phyloP scores from a whole-genome alignment of 179 eudicot species.

The Silene vulgaris region DNA sequence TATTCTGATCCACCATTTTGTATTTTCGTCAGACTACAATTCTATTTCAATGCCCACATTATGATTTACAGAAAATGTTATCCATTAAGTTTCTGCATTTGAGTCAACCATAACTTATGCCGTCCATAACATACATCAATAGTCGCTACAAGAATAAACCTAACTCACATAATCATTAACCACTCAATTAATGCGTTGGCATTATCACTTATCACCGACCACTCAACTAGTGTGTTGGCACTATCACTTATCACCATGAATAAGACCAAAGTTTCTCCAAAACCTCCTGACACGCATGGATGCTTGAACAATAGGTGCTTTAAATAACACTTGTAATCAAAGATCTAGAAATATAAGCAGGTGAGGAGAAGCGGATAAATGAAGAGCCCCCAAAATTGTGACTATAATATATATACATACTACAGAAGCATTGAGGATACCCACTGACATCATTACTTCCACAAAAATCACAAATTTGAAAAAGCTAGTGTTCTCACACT shows the following conservation, averaged over 20 bases:
- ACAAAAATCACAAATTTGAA: neutral
- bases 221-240: neutral
- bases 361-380: neutral
- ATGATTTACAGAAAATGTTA: neutral
- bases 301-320: neutral
- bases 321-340: neutral
- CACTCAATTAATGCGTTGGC: neutral
- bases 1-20: no score
- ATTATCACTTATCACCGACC: neutral
- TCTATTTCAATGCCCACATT: neutral
- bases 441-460: neutral
- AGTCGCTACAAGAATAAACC: neutral
- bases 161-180: neutral
- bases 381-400: neutral
- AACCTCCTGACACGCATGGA: neutral
- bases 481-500: neutral
- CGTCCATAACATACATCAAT: neutral
- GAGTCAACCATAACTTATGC: neutral
- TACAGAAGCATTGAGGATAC: neutral
- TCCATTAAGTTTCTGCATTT: neutral
- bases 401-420: neutral
- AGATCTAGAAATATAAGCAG: neutral
- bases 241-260: neutral
- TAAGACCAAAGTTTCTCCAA: neutral
- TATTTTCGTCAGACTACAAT: neutral